These are phyloP conservation scores for Fusarium agapanthi DNA, from an alignment of 2,329 filamentous ascomycete species.

Conservation along the genomic window DNA sequence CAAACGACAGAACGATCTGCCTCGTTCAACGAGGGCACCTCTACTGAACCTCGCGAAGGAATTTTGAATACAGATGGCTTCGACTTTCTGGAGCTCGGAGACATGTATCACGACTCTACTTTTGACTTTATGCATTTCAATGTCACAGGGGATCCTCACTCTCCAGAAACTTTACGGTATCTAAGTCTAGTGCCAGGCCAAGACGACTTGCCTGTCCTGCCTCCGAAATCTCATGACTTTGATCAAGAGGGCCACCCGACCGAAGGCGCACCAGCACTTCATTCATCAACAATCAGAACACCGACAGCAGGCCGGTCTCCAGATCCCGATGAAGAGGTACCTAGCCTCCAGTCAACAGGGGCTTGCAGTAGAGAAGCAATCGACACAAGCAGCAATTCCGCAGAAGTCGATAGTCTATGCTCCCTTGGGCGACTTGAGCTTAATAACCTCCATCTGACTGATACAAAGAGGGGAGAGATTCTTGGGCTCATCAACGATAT, in stretches of 20 bases:
- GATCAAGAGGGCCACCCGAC: rapidly evolving
- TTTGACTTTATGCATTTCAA: neutral
- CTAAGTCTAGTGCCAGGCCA: rapidly evolving
- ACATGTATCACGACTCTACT: neutral
- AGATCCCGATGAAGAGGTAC: rapidly evolving
- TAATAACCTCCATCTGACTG: neutral
- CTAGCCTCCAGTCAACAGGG: rapidly evolving
- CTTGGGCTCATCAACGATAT: neutral
- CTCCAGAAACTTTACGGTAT: rapidly evolving
- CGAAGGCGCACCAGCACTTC: rapidly evolving
- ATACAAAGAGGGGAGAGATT: neutral
- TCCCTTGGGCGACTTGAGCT: neutral
- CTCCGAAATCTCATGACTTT: rapidly evolving
- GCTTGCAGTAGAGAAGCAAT: rapidly evolving
- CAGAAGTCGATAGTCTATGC: neutral
- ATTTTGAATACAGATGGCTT: rapidly evolving
- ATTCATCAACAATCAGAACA: rapidly evolving
- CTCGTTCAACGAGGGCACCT: rapidly evolving
- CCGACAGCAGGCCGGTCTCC: rapidly evolving
- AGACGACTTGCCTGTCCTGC: rapidly evolving
- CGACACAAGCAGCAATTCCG: rapidly evolving
- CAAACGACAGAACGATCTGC: rapidly evolving
- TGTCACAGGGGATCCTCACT: neutral
- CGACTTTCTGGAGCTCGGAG: neutral
- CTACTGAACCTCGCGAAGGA: rapidly evolving